phyloP scores from a whole-genome alignment of 164 flowering plant genomes.

The Macadamia tetraphylla region DNA sequence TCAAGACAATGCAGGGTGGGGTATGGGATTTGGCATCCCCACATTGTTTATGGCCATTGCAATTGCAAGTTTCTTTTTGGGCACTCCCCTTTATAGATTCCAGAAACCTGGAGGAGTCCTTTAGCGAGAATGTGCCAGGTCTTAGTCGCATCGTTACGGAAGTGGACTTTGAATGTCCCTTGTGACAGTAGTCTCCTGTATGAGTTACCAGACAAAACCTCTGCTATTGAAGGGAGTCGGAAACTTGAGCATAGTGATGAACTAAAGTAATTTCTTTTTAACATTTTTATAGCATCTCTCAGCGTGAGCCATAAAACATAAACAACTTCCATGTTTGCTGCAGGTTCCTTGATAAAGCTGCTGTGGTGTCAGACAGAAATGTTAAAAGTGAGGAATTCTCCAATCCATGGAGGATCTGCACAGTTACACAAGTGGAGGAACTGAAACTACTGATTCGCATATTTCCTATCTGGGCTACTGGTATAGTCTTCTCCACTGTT shows the following conservation, averaged over 20 bases:
- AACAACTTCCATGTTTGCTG: not conserved
- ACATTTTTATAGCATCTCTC: too few species aligned
- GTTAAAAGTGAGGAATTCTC: conserved; percentile 46
- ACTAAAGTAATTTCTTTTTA: not conserved
- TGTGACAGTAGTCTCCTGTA: conserved; percentile 5
- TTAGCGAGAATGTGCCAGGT: conserved; percentile 21
- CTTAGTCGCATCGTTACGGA: conserved; percentile 14
- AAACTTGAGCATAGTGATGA: not conserved
- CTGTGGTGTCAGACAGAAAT: conserved; percentile 51
- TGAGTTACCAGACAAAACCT: conserved; percentile 4
- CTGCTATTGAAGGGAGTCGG: not conserved
- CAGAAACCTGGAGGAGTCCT: conserved; percentile 28
- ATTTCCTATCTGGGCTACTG: conserved; percentile 92
- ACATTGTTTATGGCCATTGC: conserved; percentile 18
- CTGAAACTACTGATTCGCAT: conserved; percentile 74
- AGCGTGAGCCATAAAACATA: too few species aligned
- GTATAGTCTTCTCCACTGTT: conserved; percentile 75
- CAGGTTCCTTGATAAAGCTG: conserved; percentile 30
- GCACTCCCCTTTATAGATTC: conserved; percentile 16
- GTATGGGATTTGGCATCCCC: conserved; percentile 22
- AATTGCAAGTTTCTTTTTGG: conserved; percentile 21
- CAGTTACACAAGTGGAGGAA: conserved; percentile 88
- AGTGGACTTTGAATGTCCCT: conserved; percentile 2
- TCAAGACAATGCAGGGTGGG: conserved; percentile 25
- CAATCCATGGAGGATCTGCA: conserved; percentile 69